Percentiles rank a stretch among this genome's conserved stretches.
Evolutionary conservation across 1,284 basidiomycete species (phyloP).

Genomic region (Peniophora sp.): DNA sequence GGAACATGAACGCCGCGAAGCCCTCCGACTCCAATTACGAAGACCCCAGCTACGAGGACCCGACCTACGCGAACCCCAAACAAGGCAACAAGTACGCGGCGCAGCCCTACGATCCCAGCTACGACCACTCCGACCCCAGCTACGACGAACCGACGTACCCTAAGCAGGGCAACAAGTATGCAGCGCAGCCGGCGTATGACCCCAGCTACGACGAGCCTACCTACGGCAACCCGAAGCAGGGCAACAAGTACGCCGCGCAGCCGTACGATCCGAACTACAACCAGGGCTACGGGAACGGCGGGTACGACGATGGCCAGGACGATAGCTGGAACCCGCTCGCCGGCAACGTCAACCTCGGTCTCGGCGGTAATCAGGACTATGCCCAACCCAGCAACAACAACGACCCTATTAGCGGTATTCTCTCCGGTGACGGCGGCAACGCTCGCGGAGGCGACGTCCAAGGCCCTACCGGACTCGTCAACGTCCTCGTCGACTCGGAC

Average conservation of each 20-base stretch:
- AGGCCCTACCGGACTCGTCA: constrained; percentile 7
- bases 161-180: no score
- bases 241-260: constrained; percentile 7
- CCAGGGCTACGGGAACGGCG: constrained; percentile 16
- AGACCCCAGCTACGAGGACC: neutral
- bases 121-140: no score
- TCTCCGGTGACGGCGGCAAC: constrained; percentile 6
- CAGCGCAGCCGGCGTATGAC: no score
- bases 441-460: constrained; percentile 12
- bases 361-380: neutral
- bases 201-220: constrained; percentile 10
- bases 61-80: neutral
- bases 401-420: neutral
- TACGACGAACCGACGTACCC: no score
- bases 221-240: constrained; percentile 21
- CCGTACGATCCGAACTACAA: no score
- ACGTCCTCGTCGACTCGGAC: constrained; percentile 9
- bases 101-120: no score
- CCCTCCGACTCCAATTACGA: neutral
- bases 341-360: neutral
- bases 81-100: no score
- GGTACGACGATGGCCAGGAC: constrained; percentile 15
- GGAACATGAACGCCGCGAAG: neutral
- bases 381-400: neutral
- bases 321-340: constrained; percentile 13